A percentile compares a stretch with the other conserved stretches of the same genome.
Evolutionary conservation across 768 basidiomycete species (phyloP).

Genomic region (Lactarius pseudohatsudake): DNA sequence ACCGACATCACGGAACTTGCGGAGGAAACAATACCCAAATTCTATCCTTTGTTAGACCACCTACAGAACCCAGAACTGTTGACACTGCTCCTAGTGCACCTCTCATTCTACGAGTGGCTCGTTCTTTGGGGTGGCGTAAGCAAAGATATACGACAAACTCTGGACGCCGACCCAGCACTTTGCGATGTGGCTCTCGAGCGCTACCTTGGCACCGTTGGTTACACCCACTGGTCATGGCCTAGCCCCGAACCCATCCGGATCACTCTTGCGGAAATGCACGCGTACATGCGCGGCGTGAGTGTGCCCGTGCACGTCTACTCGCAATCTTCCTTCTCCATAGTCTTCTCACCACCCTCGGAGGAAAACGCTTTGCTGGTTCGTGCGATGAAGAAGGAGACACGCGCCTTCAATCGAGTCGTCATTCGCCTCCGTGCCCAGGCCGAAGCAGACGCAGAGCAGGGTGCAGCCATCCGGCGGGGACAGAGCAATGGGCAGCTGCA

Average conservation of each 20-base stretch:
- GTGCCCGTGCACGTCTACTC: constrained; percentile 74
- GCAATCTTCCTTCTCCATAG: constrained; percentile 54
- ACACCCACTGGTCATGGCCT: constrained; percentile 59
- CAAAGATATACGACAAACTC: constrained; percentile 48
- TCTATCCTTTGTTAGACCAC: constrained; percentile 57
- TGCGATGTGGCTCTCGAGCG: constrained; percentile 68
- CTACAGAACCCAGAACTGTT: constrained; percentile 55
- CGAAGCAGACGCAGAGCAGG: constrained; percentile 50
- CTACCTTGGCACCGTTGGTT: constrained; percentile 71
- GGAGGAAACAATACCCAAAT: constrained; percentile 33
- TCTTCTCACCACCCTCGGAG: constrained; percentile 46
- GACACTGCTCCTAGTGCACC: constrained; percentile 50
- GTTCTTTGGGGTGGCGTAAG: constrained; percentile 52
- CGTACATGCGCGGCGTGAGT: constrained; percentile 78
- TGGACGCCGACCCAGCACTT: constrained; percentile 51
- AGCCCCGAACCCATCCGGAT: constrained; percentile 58
- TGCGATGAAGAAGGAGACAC: constrained; percentile 57
- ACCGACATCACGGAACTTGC: constrained; percentile 36
- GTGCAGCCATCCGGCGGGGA: constrained; percentile 20
- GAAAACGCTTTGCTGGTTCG: constrained; percentile 47
- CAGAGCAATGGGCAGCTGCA: constrained; percentile 18
- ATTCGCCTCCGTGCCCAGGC: constrained; percentile 77
- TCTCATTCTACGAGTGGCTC: constrained; percentile 76
- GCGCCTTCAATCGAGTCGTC: constrained; percentile 79
- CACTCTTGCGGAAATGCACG: constrained; percentile 72